A percentile compares a stretch with the other conserved stretches of the same genome.
Conservation (phyloP, 2,329 filamentous ascomycete species). For the Blastomyces gilchristii region DNA sequence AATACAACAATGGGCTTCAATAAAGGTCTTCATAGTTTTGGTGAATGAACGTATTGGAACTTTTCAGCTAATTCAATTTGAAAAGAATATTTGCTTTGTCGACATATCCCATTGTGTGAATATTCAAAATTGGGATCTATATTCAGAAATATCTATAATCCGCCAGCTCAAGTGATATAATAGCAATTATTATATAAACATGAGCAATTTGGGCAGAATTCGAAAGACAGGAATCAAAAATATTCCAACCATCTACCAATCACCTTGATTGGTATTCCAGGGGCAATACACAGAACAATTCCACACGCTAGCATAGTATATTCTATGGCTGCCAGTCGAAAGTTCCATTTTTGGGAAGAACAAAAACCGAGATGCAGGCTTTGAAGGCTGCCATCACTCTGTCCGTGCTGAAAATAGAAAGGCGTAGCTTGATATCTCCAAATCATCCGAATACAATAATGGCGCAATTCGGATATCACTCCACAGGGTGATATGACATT, state of each 20-base stretch:
- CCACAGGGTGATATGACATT: not conserved
- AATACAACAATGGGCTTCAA: not conserved
- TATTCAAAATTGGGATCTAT: not conserved
- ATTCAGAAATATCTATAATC: not conserved
- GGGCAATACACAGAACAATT: not conserved
- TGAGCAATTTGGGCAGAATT: not conserved
- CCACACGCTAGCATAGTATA: not conserved
- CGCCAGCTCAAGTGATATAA: not conserved
- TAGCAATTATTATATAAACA: not conserved
- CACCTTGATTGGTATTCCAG: not conserved
- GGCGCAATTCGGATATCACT: not conserved
- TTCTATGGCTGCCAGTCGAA: not conserved
- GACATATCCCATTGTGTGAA: not conserved
- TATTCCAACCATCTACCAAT: not conserved
- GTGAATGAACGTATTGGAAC: not conserved
- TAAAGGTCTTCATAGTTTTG: not conserved
- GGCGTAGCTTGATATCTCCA: not conserved
- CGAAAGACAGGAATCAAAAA: not conserved
- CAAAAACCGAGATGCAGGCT: not conserved
- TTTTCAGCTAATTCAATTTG: not conserved
- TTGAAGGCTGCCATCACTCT: not conserved
- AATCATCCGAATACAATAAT: not conserved
- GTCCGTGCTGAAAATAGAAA: not conserved
- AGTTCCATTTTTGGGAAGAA: not conserved
- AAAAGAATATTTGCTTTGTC: not conserved